Evolutionary conservation across 768 basidiomycete genomes (phyloP), one percentile per base, ranked within the genome.

Genomic region (Lentinula sp.): DNA sequence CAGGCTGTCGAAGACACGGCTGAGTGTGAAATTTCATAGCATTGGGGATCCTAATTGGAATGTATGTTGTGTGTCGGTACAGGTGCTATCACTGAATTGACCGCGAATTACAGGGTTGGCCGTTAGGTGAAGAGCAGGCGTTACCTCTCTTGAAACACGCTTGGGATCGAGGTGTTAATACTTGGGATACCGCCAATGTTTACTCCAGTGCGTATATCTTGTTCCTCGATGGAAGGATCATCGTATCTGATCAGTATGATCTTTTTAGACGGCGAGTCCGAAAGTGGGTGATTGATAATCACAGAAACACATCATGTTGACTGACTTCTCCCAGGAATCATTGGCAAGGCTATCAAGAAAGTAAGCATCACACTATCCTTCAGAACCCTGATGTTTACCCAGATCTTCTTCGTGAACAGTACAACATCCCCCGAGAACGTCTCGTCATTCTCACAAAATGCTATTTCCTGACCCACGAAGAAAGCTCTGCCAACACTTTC

Each of bases 61-160:
- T 56, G 69, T 64, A 54, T 45, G 64, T 45, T 35, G 9, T 2
- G 42, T 43, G 13, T 8, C 9, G 6, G 0, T 48, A 32, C 4
- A 4, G 0, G 9, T 9, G 13, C 4, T 28, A n/a, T 39, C 23
- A 7, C 3, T 36, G 18, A n/a, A 2, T n/a, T 13, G 18, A 35
- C 20, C 18, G 28, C 23, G 6, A 37, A 13, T 48, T 73, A 71
- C 9, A 80, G 64, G 66, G 69, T 5, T 85, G 84, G 84, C 75
- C 84, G 6, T 63, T 81, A 32, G 77, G 74, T 2, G 80, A 83
- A 61, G 79, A 79, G 53, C 72, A 78, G 57, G 72, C 74, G 0
- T 57, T 79, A 10, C 66, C 75, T 57, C 76, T 83, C 58, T 73
- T 85, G 43, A 79, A 79, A 64, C 69, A 72, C 5, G 84, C 84